Evolutionary conservation across 2,329 filamentous ascomycete genomes (phyloP).

Genomic region (Claviceps fusiformis): DNA sequence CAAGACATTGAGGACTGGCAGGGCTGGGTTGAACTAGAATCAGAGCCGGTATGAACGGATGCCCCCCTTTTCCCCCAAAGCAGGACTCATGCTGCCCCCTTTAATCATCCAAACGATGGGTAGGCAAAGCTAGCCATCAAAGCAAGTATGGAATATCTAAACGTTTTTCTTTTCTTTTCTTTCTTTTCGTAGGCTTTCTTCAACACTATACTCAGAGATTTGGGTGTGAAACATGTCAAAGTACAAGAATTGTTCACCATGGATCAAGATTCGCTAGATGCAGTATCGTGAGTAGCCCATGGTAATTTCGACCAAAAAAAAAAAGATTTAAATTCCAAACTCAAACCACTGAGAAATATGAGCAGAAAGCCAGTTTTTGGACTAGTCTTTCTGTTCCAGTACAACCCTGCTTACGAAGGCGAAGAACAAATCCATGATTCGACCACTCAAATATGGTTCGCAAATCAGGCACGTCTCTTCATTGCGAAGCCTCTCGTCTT

Average conservation of each 20-base stretch:
- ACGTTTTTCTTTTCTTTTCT: background rate
- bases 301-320: background rate
- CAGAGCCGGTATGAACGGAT: constrained; percentile 57
- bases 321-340: background rate
- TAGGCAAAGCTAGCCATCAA: background rate
- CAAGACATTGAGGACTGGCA: constrained; percentile 49
- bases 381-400: constrained; percentile 80
- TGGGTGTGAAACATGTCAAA: constrained; percentile 61
- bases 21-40: constrained; percentile 76
- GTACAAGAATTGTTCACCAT: constrained; percentile 65
- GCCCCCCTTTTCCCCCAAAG: background rate
- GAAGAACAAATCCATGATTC: constrained; percentile 40
- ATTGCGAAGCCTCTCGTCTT: background rate
- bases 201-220: constrained; percentile 66
- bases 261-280: constrained; percentile 50
- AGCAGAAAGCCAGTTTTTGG: constrained; percentile 61
- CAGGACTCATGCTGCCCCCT: no score
- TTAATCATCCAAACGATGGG: background rate
- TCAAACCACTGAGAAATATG: background rate
- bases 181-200: constrained; percentile 52
- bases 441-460: constrained; percentile 62
- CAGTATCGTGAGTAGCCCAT: constrained; percentile 40
- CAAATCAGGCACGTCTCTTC: constrained; percentile 55
- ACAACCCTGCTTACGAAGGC: constrained; percentile 37
- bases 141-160: background rate